These are phyloP conservation scores for Entomortierella parvispora DNA, from an alignment of 192 early-diverging fungal genomes.

Conservation along the genomic window DNA sequence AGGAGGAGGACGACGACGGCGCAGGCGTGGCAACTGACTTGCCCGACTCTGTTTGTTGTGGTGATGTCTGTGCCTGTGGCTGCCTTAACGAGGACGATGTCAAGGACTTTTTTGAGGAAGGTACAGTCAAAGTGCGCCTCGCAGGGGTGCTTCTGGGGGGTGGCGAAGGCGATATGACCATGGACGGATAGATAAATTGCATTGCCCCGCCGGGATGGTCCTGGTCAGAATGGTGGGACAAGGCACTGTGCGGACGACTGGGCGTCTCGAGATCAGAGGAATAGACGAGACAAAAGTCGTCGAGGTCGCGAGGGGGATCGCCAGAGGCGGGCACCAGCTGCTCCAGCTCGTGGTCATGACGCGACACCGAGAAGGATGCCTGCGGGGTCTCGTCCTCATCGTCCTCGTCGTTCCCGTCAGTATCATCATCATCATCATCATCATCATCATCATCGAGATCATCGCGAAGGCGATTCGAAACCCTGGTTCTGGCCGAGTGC, in stretches of 20 bases:
- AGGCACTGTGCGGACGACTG: conserved; percentile 28
- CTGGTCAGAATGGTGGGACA: conserved; percentile 28
- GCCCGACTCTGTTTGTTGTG: too few species aligned
- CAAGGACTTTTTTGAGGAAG: too few species aligned
- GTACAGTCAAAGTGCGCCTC: too few species aligned
- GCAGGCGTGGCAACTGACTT: not conserved
- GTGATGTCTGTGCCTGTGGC: too few species aligned
- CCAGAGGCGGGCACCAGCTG: too few species aligned
- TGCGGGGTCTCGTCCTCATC: not conserved
- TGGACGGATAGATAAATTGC: conserved; percentile 41
- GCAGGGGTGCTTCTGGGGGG: not conserved
- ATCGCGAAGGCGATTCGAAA: too few species aligned
- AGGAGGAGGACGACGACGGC: not conserved
- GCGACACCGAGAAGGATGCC: conserved; percentile 12
- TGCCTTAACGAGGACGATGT: too few species aligned
- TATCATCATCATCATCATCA: conserved; percentile 5
- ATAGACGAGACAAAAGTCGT: conserved; percentile 35
- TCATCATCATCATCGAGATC: too few species aligned
- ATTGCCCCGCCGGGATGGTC: conserved; percentile 11
- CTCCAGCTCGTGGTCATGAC: conserved; percentile 10
- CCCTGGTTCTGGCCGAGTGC: too few species aligned
- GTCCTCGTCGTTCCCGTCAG: conserved; percentile 11
- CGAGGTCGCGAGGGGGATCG: not conserved
- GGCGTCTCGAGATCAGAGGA: conserved; percentile 26
- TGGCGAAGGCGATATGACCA: conserved; percentile 15